Evolutionary conservation across 495 filamentous ascomycete species (phyloP), one percentile per base, ranked within the genome.

Genomic region (Penicillium odoratum): DNA sequence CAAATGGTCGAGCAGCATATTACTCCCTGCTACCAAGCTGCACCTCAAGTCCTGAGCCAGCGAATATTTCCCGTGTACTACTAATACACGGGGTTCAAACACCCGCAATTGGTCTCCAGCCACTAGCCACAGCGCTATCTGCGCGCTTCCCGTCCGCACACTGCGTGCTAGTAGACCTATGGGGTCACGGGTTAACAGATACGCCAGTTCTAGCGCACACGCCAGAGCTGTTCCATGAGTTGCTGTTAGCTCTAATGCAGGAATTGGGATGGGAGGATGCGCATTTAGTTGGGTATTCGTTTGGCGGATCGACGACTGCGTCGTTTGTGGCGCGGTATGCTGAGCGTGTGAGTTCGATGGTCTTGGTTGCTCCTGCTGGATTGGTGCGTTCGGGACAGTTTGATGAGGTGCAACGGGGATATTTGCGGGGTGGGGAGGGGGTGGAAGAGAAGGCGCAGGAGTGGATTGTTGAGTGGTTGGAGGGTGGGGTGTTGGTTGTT

Each of bases 211-310:
- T 51, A 3, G 38, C 67, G 0, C 70, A 74, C 50, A 62, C 64
- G 1, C 42, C 70, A 5, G 47, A 55, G 4, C 58, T 73, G 18
- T 74, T 74, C 30, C 73, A 73, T 47, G 5, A 2, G 1, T 43
- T 74, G 21, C 25, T 76, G 4, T 52, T 58, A 8, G 56, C 49
- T 5, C 29, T 76, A 16, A 46, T 74, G 54, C 34, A 15, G 8
- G 51, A 63, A 13, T 64, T 76, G 5, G 34, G 34, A 0, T 74
- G 73, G 73, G 33, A 55, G 0, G 43, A 63, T 59, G 71, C 69
- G 6, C 71, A 76, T 58, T 50, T 76, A 6, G 44, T 76, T 10
- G 73, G 73, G 3, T 76, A 72, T 55, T 76, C 73, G 5, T 74
- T 76, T 56, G 73, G 72, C 36, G 73, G 65, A 3, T 66, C 71